A percentile compares a stretch with the other conserved stretches of the same genome.
phyloP scores from a whole-genome alignment of 306 rosid genomes.

The Urtica urens region DNA sequence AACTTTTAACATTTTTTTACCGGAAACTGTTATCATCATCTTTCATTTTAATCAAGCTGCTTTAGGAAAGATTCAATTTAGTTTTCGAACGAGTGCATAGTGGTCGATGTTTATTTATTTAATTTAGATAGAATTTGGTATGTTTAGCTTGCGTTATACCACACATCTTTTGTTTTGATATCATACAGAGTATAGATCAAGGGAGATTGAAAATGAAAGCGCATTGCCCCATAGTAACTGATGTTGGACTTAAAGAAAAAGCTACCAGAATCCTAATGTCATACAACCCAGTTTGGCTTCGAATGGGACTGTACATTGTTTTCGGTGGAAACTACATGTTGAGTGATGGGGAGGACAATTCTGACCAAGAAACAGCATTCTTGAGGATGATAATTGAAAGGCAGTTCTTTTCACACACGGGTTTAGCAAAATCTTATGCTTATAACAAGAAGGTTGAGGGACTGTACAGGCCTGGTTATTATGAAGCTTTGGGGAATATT shows the following conservation, averaged over 20 bases:
- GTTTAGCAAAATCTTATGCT: constrained; percentile 58
- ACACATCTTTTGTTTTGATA: no score
- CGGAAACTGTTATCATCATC: no score
- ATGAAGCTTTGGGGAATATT: constrained; percentile 72
- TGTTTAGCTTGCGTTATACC: no score
- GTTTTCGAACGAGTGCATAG: no score
- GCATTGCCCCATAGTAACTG: constrained; percentile 77
- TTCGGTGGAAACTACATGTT: constrained; percentile 80
- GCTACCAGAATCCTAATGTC: constrained; percentile 53
- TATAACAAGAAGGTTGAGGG: constrained; percentile 93
- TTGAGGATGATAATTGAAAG: constrained; percentile 68
- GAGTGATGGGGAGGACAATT: constrained; percentile 33
- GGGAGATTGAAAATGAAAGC: constrained; percentile 85
- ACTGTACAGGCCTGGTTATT: constrained; percentile 79
- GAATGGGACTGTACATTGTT: constrained; percentile 59
- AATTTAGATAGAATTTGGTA: no score
- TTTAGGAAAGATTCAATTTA: no score
- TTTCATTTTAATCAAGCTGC: no score
- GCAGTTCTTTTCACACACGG: constrained; percentile 55
- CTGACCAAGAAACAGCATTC: constrained; percentile 52
- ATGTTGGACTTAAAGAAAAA: constrained; percentile 62
- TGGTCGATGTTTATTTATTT: no score
- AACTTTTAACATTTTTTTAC: no score
- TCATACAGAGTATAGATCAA: constrained; percentile 61
- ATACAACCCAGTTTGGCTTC: constrained; percentile 72